Conservation (phyloP, 179 eudicot species). For the Sideroxylon spinosum region DNA sequence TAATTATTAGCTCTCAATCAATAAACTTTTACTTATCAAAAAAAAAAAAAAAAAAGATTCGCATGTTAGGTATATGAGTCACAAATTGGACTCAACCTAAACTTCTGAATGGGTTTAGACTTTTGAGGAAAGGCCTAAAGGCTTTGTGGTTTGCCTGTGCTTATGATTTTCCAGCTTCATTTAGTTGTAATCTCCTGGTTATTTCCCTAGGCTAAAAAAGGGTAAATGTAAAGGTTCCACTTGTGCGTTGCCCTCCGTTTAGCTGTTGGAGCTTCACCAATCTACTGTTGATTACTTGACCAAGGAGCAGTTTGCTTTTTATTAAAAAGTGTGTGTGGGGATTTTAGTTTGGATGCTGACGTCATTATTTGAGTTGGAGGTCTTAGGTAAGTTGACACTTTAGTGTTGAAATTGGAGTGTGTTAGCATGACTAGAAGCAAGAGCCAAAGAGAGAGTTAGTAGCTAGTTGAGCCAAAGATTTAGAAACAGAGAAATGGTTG, state of each 20-base stretch:
- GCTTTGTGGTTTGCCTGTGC: neutral
- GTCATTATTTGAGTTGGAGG: neutral
- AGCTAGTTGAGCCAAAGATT: neutral
- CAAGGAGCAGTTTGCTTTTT: neutral
- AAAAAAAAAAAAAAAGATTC: no score
- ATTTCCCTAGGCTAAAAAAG: neutral
- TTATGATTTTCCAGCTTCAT: neutral
- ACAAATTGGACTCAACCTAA: neutral
- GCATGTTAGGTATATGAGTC: neutral
- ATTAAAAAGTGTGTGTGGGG: neutral
- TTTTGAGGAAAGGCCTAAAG: neutral
- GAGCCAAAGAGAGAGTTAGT: neutral
- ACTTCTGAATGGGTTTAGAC: neutral
- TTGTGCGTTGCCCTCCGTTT: neutral
- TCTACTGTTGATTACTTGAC: neutral
- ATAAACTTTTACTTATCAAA: no score
- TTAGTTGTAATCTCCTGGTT: conserved; percentile 1
- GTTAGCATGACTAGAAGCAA: neutral
- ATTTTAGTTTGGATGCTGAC: neutral
- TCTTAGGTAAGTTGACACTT: neutral
- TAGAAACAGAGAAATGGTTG: neutral
- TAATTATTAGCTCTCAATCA: no score
- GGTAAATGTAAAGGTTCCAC: neutral
- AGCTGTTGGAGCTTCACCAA: neutral
- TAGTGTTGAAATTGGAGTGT: conserved; percentile 6